These are phyloP conservation scores for Trichopus zeylanicus DNA, from an alignment of 116 monocot species.

Conservation along the genomic window DNA sequence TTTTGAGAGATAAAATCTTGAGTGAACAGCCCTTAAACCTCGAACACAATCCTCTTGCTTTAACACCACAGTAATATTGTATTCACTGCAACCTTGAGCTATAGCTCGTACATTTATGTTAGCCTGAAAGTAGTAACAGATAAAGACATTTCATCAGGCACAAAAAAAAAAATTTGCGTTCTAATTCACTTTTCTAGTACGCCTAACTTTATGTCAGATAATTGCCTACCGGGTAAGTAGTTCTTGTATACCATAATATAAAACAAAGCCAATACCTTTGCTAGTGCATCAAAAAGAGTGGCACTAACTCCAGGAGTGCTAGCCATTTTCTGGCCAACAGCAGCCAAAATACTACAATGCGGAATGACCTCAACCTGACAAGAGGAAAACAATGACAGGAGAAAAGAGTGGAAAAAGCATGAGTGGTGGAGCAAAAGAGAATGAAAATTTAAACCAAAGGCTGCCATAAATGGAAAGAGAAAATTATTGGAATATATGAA, in stretches of 20 bases:
- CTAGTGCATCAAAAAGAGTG: slow-evolving; percentile 94
- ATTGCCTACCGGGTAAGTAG: neutral
- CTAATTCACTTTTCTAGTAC: too few relatives aligned
- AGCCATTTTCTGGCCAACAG: slow-evolving; percentile 97
- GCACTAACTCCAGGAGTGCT: slow-evolving; percentile 98
- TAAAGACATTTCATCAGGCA: neutral
- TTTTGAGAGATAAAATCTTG: slow-evolving; percentile 88
- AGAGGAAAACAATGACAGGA: slow-evolving; percentile 1
- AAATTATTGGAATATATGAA: too few relatives aligned
- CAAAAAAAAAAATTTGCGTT: too few relatives aligned
- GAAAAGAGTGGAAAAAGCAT: neutral
- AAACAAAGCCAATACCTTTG: slow-evolving; percentile 94
- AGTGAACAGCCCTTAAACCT: slow-evolving; percentile 84
- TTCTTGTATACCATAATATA: neutral
- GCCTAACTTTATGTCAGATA: too few relatives aligned
- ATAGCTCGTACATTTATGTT: slow-evolving; percentile 94
- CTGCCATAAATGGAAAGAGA: too few relatives aligned
- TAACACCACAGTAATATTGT: slow-evolving; percentile 92
- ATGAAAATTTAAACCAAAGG: neutral
- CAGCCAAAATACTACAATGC: slow-evolving; percentile 88
- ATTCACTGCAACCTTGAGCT: slow-evolving; percentile 98
- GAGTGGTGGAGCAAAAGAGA: neutral
- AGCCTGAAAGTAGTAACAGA: slow-evolving; percentile 36
- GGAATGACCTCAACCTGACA: slow-evolving; percentile 77
- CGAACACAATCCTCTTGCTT: slow-evolving; percentile 85